Evolutionary conservation across 2,329 filamentous ascomycete species (phyloP).

Genomic region (Colletotrichum sidae): DNA sequence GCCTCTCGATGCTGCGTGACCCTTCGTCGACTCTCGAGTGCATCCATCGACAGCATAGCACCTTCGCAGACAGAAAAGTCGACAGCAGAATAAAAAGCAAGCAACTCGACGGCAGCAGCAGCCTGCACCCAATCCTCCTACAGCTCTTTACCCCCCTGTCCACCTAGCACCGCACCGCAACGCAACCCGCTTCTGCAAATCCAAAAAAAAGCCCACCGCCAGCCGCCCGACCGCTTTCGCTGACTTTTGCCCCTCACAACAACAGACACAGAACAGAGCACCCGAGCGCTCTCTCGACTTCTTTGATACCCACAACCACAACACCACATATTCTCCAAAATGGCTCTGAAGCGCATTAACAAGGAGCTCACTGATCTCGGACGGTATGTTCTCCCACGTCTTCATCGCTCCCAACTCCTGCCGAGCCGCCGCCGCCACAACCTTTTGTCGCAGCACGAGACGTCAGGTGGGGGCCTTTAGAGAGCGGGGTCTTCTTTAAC

Average conservation of each 20-base stretch:
- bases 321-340: slow-evolving; percentile 52
- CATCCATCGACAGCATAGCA: too few species aligned
- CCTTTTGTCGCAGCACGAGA: slow-evolving; percentile 42
- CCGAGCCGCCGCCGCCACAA: slow-evolving; percentile 17
- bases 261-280: slow-evolving; percentile 34
- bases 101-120: background rate
- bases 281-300: slow-evolving; percentile 30
- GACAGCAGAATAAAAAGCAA: slow-evolving; percentile 1
- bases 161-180: slow-evolving; percentile 10
- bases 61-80: slow-evolving; percentile 8
- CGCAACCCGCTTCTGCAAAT: slow-evolving; percentile 22
- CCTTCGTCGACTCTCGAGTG: too few species aligned
- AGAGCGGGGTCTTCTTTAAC: slow-evolving; percentile 49
- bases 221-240: slow-evolving; percentile 31
- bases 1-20: background rate
- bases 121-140: slow-evolving; percentile 12
- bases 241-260: slow-evolving; percentile 39
- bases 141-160: slow-evolving; percentile 3
- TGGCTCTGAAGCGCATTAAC: slow-evolving; percentile 95
- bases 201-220: slow-evolving; percentile 34
- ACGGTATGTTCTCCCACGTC: slow-evolving; percentile 67
- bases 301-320: slow-evolving; percentile 39
- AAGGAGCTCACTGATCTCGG: slow-evolving; percentile 92
- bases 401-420: slow-evolving; percentile 28
- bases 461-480: slow-evolving; percentile 50